Conservation (phyloP, 805 yeast genomes). For the Torulaspora maleeae region DNA sequence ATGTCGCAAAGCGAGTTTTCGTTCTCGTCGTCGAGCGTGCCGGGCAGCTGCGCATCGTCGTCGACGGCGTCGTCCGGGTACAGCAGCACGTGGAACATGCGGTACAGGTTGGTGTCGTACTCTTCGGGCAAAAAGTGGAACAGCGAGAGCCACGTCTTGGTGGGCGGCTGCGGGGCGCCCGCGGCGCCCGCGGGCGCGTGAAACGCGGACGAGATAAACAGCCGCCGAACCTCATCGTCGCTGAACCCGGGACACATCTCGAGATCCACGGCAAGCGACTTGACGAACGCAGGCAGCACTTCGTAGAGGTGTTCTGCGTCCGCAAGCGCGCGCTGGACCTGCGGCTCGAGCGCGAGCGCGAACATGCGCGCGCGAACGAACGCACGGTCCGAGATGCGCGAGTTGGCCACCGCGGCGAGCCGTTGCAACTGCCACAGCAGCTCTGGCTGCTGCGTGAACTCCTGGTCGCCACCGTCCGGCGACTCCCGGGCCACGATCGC, state of each 20-base stretch:
- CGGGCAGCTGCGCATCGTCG: constrained; percentile 4
- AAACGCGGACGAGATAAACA: constrained; percentile 30
- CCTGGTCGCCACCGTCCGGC: constrained; percentile 5
- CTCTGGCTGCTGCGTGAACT: constrained; percentile 21
- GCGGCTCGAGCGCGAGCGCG: constrained; percentile 21
- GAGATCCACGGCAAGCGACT: constrained; percentile 22
- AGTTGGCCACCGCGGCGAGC: constrained; percentile 23
- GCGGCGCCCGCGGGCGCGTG: constrained; percentile 21
- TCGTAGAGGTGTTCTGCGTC: constrained; percentile 31
- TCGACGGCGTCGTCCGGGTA: constrained; percentile 24
- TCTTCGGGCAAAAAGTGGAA: constrained; percentile 36
- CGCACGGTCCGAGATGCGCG: constrained; percentile 22
- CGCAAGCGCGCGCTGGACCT: constrained; percentile 17
- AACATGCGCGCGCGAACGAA: constrained; percentile 24
- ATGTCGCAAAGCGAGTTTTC: constrained; percentile 28
- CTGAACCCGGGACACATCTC: constrained; percentile 21
- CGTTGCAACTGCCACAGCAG: constrained; percentile 31
- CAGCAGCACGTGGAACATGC: constrained; percentile 33
- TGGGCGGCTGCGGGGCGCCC: constrained; percentile 15
- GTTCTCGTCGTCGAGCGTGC: constrained; percentile 10
- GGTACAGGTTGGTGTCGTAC: constrained; percentile 30
- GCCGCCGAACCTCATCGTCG: constrained; percentile 13
- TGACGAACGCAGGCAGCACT: constrained; percentile 29
- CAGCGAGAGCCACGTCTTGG: constrained; percentile 26
- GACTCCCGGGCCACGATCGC: constrained; percentile 11